Conservation (phyloP, 495 filamentous ascomycete genomes). For the Apiosordaria backusii region DNA sequence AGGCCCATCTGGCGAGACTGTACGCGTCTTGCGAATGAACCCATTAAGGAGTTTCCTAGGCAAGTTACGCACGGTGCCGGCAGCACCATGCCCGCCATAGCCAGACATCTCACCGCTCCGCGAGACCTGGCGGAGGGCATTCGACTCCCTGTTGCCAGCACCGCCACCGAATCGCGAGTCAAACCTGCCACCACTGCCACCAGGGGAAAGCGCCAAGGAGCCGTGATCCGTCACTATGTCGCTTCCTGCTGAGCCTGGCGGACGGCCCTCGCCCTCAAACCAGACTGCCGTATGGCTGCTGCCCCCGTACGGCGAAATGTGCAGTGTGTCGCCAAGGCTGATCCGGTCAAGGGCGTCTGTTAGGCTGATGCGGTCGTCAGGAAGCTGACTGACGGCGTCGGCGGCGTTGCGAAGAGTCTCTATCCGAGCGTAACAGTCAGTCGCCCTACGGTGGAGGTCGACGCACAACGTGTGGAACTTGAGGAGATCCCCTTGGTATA, state of each 20-base stretch:
- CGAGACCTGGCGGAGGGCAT: slow-evolving; percentile 39
- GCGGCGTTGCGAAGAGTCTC: slow-evolving; percentile 26
- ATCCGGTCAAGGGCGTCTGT: slow-evolving; percentile 72
- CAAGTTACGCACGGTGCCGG: slow-evolving; percentile 35
- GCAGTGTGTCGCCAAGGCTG: slow-evolving; percentile 44
- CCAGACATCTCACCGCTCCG: slow-evolving; percentile 34
- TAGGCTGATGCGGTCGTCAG: slow-evolving; percentile 60
- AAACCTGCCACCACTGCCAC: not conserved
- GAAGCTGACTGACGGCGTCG: slow-evolving; percentile 66
- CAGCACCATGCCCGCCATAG: slow-evolving; percentile 16
- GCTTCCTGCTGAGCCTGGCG: slow-evolving; percentile 48
- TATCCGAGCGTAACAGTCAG: slow-evolving; percentile 31
- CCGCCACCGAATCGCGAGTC: slow-evolving; percentile 19
- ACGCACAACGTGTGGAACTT: slow-evolving; percentile 74
- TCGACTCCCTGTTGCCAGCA: slow-evolving; percentile 30
- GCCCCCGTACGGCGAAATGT: slow-evolving; percentile 30
- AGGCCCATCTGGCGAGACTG: slow-evolving; percentile 26
- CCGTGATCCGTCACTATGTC: slow-evolving; percentile 36
- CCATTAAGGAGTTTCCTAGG: slow-evolving; percentile 48
- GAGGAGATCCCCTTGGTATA: slow-evolving; percentile 59
- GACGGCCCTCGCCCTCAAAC: slow-evolving; percentile 35
- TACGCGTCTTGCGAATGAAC: slow-evolving; percentile 42
- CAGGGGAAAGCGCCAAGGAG: not conserved
- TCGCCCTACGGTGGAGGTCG: slow-evolving; percentile 66
- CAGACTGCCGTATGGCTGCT: slow-evolving; percentile 28